Evolutionary conservation across 495 filamentous ascomycete genomes (phyloP), one percentile per base, ranked within the genome.

Genomic region (Podospora fimiseda): DNA sequence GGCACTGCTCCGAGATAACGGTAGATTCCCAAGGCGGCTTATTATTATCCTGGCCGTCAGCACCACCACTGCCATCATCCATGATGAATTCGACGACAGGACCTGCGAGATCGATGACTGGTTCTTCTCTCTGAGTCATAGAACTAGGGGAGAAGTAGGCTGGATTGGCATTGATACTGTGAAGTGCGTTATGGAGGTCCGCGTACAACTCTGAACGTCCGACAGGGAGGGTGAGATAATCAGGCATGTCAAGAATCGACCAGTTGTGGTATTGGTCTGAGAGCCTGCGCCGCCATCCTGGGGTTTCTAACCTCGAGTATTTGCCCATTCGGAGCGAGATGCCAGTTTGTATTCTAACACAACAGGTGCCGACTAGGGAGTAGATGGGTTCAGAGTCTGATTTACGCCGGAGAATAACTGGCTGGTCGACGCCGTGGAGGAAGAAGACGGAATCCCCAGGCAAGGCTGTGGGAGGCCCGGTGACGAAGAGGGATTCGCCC

Each of bases 341-440:
- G 1, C 54, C 54, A 3, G 48, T 51, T 19, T 51, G 48, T 2
- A 48, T 30, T 16, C 48, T 9, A 14, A 56, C 48, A 39, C 44
- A 49, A 43, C 52, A 56, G 15, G 47, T 20, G 6, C 57, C 53
- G 8, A 59, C 48, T 11, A 59, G 52, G 14, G 42, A 52, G 21
- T 56, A 56, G n/a, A 59, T 44, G 14, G 39, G 23, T 4, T 39
- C 18, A 19, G 14, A 3, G 4, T 37, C 3, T 6, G 22, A 16
- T 14, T 44, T 18, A 7, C 22, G 56, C 13, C 57, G 57, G 33
- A 59, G 57, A 24, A 51, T 39, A 4, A 52, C 47, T 9, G 48
- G 52, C 14, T 16, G 9, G 43, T 56, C 43, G 19, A 59, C 20
- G 2, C 57, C 52, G 9, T 55, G 43, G n/a, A 59, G 53, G 2